These are phyloP conservation scores for Pisolithus albus DNA, from an alignment of 768 basidiomycete species.

Conservation along the genomic window DNA sequence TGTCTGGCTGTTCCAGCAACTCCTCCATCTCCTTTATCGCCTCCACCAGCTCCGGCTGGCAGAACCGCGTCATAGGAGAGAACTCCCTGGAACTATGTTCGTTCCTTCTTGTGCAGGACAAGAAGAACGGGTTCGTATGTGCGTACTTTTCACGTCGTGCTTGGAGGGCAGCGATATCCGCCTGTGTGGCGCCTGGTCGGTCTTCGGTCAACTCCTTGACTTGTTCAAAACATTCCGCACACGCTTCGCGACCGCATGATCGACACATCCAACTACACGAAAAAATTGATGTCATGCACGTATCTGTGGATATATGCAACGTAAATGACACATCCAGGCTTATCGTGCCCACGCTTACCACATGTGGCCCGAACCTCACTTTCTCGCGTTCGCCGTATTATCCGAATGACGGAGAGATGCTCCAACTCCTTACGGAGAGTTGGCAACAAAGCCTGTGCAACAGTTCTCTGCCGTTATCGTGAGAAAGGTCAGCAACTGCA, in stretches of 20 bases:
- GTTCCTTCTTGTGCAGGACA: slow-evolving; percentile 62
- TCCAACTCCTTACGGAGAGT: slow-evolving; percentile 56
- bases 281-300: slow-evolving; percentile 91
- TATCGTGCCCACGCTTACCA: slow-evolving; percentile 41
- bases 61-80: slow-evolving; percentile 76
- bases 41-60: slow-evolving; percentile 50
- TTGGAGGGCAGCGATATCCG: slow-evolving; percentile 44
- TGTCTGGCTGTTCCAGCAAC: slow-evolving; percentile 34
- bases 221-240: slow-evolving; percentile 72
- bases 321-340: slow-evolving; percentile 2
- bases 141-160: slow-evolving; percentile 52
- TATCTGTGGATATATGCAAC: slow-evolving; percentile 46
- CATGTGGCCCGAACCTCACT: slow-evolving; percentile 81
- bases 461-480: slow-evolving; percentile 48
- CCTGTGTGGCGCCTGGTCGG: slow-evolving; percentile 39
- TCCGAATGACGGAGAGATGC: slow-evolving; percentile 48
- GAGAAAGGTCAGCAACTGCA: slow-evolving; percentile 10
- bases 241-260: slow-evolving; percentile 86
- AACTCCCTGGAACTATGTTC: slow-evolving; percentile 67
- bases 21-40: slow-evolving; percentile 66
- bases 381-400: slow-evolving; percentile 70
- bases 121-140: slow-evolving; percentile 65
- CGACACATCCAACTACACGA: slow-evolving; percentile 87
- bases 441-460: slow-evolving; percentile 62
- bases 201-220: slow-evolving; percentile 58